Evolutionary conservation across 371 early-diverging fungal genomes (phyloP), one percentile per base, ranked within the genome.

Genomic region (Rhizopus microsporus): DNA sequence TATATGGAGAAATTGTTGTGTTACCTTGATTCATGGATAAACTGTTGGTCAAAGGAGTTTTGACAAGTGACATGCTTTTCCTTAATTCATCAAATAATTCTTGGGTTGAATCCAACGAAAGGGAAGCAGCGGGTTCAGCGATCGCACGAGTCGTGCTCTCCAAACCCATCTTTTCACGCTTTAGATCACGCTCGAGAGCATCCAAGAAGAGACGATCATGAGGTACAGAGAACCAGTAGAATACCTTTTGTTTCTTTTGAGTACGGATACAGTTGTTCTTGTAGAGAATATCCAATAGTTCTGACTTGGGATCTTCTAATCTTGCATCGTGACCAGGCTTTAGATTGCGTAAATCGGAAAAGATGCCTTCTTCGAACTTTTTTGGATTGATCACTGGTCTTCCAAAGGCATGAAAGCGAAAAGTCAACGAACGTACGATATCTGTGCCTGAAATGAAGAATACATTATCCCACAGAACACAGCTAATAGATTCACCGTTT

Each of bases 221-320:
- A 15, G 95, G 96, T 5, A 99, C 99, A 37, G 94, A 91, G 74
- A 92, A 93, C 99, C 99, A 99, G 72, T 88, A 97, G 74, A 99
- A 99, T 13, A 99, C 99, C 65, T 99, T 99, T 73, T 96, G 97
- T 78, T 99, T 99, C 85, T 99, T 99, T 77, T 99, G 99, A 7
- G 99, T 99, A 33, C 99, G 88, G 58, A 99, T 96, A 74, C 99
- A 99, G 62, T 96, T 92, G 77, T 97, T 90, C 76, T 95, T 95
- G 86, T 97, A 96, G 52, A 99, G 83, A 78, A 97, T 93, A 70
- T 98, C 98, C 43, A 99, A 79, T 67, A 99, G 94, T 59, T 93
- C 95, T 9, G 94, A 93, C 50, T 99, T 86, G 13, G 99, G 97
- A 60, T 94, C 93, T 76, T 99, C 99, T 33, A 99, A 83, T 3